Evolutionary conservation across 441 rosid genomes (phyloP).

Genomic region (Capsella rubella): DNA sequence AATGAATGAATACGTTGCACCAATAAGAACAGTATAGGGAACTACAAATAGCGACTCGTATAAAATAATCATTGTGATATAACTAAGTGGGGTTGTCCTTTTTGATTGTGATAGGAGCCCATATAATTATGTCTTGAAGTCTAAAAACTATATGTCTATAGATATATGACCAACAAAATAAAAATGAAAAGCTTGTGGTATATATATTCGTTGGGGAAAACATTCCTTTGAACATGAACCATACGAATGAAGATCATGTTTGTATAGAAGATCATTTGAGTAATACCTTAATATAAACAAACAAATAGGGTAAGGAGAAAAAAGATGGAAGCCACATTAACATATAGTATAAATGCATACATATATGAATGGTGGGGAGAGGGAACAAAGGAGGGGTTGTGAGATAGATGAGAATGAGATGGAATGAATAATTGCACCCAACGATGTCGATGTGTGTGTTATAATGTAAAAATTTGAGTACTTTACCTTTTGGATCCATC

Average conservation of each 20-base stretch:
- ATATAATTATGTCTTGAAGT: conserved; percentile 18
- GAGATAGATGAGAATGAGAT: conserved; percentile 46
- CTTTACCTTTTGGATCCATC: conserved; percentile 79
- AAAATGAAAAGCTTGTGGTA: conserved; percentile 29
- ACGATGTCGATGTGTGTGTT: conserved; percentile 17
- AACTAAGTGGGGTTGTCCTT: conserved; percentile 40
- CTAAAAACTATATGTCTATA: neutral
- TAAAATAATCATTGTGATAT: conserved; percentile 31
- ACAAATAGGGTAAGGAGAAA: conserved; percentile 23
- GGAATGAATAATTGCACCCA: conserved; percentile 84
- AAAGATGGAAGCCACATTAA: conserved; percentile 9
- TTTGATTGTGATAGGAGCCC: conserved; percentile 27
- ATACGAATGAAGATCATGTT: neutral
- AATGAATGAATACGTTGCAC: conserved; percentile 24
- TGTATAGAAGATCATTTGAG: conserved; percentile 28
- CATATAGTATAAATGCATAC: neutral
- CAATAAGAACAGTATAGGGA: conserved; percentile 1
- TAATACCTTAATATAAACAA: conserved; percentile 38
- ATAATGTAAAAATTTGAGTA: conserved; percentile 43
- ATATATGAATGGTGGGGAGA: conserved; percentile 43
- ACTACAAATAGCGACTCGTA: conserved; percentile 22
- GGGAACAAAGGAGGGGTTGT: conserved; percentile 45
- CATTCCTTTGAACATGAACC: conserved; percentile 26
- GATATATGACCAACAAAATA: neutral
- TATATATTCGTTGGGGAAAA: conserved; percentile 21